Evolutionary conservation across 1,139 yeast species (phyloP).

Genomic region (Nadsonia commutata): DNA sequence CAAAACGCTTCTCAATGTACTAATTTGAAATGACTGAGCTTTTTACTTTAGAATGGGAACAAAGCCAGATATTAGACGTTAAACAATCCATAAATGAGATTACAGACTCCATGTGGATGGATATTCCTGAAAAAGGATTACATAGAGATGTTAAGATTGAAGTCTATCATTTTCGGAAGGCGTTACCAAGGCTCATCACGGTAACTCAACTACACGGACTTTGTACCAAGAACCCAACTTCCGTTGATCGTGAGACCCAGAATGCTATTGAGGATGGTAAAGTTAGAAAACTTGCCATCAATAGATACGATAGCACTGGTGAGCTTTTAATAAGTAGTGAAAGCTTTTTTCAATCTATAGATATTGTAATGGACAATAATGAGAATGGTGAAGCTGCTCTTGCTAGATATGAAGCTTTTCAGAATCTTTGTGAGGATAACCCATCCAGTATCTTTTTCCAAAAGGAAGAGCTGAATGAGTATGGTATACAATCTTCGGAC

Average conservation of each 20-base stretch:
- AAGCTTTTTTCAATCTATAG: constrained; percentile 18
- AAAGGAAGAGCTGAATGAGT: constrained; percentile 5
- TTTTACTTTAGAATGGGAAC: background rate
- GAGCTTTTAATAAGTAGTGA: constrained; percentile 24
- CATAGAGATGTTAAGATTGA: constrained; percentile 13
- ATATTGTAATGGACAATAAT: constrained; percentile 8
- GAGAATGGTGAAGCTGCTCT: constrained; percentile 16
- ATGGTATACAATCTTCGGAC: constrained; percentile 7
- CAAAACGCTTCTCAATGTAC: background rate
- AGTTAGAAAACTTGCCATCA: constrained; percentile 22
- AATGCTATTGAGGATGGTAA: constrained; percentile 18
- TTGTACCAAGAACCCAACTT: constrained; percentile 27
- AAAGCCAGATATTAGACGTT: background rate
- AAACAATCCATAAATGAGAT: background rate
- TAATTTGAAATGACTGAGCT: background rate
- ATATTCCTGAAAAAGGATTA: constrained; percentile 5
- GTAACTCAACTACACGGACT: constrained; percentile 30
- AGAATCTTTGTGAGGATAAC: constrained; percentile 25
- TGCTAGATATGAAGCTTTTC: constrained; percentile 16
- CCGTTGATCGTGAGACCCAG: constrained; percentile 28
- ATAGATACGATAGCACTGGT: constrained; percentile 22
- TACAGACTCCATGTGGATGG: background rate
- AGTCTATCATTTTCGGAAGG: constrained; percentile 14
- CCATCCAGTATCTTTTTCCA: constrained; percentile 11
- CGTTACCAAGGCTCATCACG: constrained; percentile 27